Conservation (phyloP, 352 stramenopile genomes). For the Pythium sp. region DNA sequence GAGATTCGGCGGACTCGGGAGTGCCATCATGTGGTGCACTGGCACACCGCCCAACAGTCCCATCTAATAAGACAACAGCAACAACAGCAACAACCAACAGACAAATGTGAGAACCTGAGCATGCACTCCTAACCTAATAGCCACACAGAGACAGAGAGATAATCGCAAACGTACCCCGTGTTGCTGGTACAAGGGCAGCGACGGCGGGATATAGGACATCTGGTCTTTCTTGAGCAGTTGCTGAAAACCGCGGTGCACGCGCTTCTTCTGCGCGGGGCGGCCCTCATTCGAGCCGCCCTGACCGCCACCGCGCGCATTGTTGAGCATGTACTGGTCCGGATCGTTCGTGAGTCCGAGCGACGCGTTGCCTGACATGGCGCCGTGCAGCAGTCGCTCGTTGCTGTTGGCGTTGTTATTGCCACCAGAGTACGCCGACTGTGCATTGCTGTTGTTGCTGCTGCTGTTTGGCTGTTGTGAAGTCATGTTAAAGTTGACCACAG, state of each 20-base stretch:
- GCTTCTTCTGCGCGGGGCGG: constrained; percentile 53
- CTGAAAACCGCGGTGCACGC: constrained; percentile 73
- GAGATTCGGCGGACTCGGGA: constrained; percentile 72
- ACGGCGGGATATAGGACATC: constrained; percentile 56
- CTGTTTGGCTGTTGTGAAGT: constrained; percentile 7
- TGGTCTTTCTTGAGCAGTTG: constrained; percentile 80
- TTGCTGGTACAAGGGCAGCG: constrained; percentile 60
- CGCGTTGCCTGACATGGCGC: constrained; percentile 21
- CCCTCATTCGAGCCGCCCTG: background rate
- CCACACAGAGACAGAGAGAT: background rate
- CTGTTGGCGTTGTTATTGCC: constrained; percentile 2
- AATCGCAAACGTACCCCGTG: constrained; percentile 38
- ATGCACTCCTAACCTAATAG: background rate
- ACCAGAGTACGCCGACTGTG: constrained; percentile 32
- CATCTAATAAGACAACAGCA: constrained; percentile 31
- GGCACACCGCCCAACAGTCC: constrained; percentile 60
- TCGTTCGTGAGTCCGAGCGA: constrained; percentile 61
- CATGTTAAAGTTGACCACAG: constrained; percentile 33
- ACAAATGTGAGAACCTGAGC: background rate
- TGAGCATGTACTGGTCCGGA: constrained; percentile 64
- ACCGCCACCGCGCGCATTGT: constrained; percentile 24
- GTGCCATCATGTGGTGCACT: constrained; percentile 58
- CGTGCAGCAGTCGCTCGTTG: constrained; percentile 26
- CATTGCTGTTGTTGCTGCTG: constrained; percentile 12
- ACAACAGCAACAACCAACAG: background rate